Evolutionary conservation across 2,329 filamentous ascomycete species (phyloP).

Genomic region (Microsporum audouinii): DNA sequence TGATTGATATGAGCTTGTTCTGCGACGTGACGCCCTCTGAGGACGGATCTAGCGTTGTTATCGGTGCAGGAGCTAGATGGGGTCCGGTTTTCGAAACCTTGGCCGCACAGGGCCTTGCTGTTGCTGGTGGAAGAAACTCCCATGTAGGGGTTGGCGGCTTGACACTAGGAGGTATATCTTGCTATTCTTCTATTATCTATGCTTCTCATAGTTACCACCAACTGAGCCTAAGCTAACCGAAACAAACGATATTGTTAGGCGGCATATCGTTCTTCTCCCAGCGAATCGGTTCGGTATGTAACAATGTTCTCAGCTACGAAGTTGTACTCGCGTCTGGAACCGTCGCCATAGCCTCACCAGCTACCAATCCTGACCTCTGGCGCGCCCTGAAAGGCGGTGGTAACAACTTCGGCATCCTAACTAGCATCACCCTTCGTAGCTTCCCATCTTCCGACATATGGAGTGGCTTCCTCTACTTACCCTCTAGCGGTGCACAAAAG

Average conservation of each 20-base stretch:
- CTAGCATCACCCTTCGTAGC: slow-evolving; percentile 27
- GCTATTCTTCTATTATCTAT: background rate
- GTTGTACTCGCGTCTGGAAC: slow-evolving; percentile 38
- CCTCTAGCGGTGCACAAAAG: slow-evolving; percentile 16
- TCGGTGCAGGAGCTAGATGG: slow-evolving; percentile 27
- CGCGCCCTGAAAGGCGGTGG: slow-evolving; percentile 35
- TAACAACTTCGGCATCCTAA: slow-evolving; percentile 37
- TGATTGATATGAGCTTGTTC: slow-evolving; percentile 28
- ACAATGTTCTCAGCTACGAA: slow-evolving; percentile 36
- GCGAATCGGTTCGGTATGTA: slow-evolving; percentile 38
- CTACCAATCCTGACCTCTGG: slow-evolving; percentile 14
- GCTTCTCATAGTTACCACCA: background rate
- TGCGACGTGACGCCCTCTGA: slow-evolving; percentile 19
- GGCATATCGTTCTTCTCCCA: slow-evolving; percentile 27
- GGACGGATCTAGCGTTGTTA: slow-evolving; percentile 18
- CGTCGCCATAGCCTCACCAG: slow-evolving; percentile 30
- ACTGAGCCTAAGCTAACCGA: no score
- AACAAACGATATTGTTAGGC: background rate
- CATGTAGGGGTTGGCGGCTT: slow-evolving; percentile 25
- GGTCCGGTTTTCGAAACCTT: slow-evolving; percentile 21
- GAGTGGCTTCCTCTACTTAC: slow-evolving; percentile 26
- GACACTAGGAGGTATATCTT: slow-evolving; percentile 24
- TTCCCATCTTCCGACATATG: slow-evolving; percentile 16
- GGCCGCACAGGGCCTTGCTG: slow-evolving; percentile 17
- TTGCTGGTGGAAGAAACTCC: slow-evolving; percentile 23